Percentiles rank a stretch among this genome's conserved stretches.
Evolutionary conservation across 441 rosid genomes (phyloP).

Genomic region (Eutrema salsugineum): DNA sequence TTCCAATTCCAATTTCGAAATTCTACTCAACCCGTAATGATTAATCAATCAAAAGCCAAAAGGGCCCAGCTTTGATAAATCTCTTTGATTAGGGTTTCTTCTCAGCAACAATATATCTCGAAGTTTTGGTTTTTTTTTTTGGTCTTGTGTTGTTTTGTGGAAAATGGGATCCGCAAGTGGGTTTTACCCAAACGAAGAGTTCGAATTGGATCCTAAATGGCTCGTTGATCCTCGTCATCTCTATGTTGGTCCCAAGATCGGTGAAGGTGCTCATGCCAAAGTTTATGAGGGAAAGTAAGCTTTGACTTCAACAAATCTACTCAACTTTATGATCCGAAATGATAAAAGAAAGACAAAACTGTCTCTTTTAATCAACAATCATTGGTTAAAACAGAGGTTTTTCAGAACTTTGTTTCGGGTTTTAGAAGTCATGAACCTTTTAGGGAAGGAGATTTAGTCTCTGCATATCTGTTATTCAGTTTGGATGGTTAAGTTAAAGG

Average conservation of each 20-base stretch:
- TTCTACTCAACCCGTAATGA: slow-evolving; percentile 17
- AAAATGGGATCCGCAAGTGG: slow-evolving; percentile 80
- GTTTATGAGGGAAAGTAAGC: slow-evolving; percentile 97
- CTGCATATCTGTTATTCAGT: background rate
- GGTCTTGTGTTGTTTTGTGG: background rate
- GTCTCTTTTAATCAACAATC: slow-evolving; percentile 4
- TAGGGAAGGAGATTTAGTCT: background rate
- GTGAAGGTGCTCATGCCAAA: slow-evolving; percentile 99
- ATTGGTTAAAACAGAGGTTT: background rate
- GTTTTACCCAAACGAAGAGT: slow-evolving; percentile 53
- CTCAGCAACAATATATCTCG: background rate
- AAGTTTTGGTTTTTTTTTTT: slow-evolving; percentile 14
- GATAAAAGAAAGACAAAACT: background rate
- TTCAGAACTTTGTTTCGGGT: background rate
- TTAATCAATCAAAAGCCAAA: background rate
- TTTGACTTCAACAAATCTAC: slow-evolving; percentile 23
- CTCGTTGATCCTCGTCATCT: slow-evolving; percentile 83
- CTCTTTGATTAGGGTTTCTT: slow-evolving; percentile 32
- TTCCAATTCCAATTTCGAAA: slow-evolving; percentile 5
- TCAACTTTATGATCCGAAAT: background rate
- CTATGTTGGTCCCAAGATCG: slow-evolving; percentile 94
- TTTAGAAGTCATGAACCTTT: background rate
- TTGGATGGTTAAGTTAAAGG: background rate
- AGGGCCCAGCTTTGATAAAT: slow-evolving; percentile 24
- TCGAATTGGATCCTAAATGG: slow-evolving; percentile 80